Evolutionary conservation across 2,329 filamentous ascomycete species (phyloP), one percentile per base, ranked within the genome.

Genomic region (Fusarium beomiforme): DNA sequence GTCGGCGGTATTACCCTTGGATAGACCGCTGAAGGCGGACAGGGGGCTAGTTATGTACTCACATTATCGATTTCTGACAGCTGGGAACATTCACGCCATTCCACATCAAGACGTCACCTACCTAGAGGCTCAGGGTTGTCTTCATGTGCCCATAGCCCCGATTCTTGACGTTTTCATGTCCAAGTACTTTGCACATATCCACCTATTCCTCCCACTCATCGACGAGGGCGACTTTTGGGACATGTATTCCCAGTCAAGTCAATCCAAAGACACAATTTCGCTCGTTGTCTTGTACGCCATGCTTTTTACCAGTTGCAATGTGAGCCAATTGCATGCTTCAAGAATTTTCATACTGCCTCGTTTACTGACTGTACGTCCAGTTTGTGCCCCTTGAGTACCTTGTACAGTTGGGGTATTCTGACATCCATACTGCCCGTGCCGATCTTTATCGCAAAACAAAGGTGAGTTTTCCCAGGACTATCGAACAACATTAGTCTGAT

Each of bases 221-320:
- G 56, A 59, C 11, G 46, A 59, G 47, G 46, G 56, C 26, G 47
- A 59, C 12, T 54, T 59, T 13, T 59, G 37, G 56, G 21, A 43
- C 14, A 59, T 59, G 29, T 23, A 29, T 13, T 59, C 43, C 5
- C 43, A 24, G 19, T 4, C 29, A 21, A 17, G 6, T 17, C 19
- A 6, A n/a, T n/a, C 14, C 8, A 2, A 17, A 0, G 1, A 5
- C 7, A 29, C 5, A 0, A 43, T 31, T 11, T 59, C 56, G 3
- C 56, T 59, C 21, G 12, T 59, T 4, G 46, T 59, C 4, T 23
- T 59, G 12, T 23, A 23, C 1, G 46, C 56, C 5, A 59, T 59
- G 19, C 37, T 59, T 7, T 54, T 59, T 8, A 16, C 29, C 12
- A 54, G 29, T 21, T 34, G 56, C 16, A 16, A 41, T n/a, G 37